These are phyloP conservation scores for Boletus fagicola DNA, from an alignment of 768 basidiomycete genomes.

Conservation along the genomic window DNA sequence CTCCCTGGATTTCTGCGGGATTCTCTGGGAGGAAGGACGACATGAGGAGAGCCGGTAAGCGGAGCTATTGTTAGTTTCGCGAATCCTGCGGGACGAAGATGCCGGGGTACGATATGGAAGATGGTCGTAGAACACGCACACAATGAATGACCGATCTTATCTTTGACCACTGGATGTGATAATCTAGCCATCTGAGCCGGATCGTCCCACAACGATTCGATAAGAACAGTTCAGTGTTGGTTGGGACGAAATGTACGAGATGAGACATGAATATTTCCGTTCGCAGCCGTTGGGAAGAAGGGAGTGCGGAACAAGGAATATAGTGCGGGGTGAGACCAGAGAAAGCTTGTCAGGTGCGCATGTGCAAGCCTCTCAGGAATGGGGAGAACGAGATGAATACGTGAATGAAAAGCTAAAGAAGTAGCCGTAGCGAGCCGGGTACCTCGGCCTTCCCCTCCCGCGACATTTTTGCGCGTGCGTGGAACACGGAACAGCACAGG, in stretches of 20 bases:
- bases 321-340: no score
- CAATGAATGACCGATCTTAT: conserved; percentile 18
- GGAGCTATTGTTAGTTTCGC: conserved; percentile 16
- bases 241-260: no score
- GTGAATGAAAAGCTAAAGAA: neutral
- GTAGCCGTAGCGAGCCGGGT: conserved; percentile 8
- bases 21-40: conserved; percentile 15
- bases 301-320: neutral
- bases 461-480: neutral
- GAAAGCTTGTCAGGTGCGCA: neutral
- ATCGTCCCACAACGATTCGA: neutral
- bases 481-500: conserved; percentile 15
- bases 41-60: conserved; percentile 9
- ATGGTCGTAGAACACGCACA: neutral
- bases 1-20: conserved; percentile 11
- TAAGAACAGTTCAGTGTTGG: neutral
- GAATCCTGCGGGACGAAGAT: conserved; percentile 3
- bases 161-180: conserved; percentile 9
- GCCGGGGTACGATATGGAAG: neutral
- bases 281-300: neutral
- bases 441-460: neutral
- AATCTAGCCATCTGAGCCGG: conserved; percentile 2
- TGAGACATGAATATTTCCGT: neutral
- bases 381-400: neutral
- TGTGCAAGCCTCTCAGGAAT: neutral